Percentiles rank a stretch among this genome's conserved stretches.
These are phyloP conservation scores for Pterocarpus macrocarpus DNA, from an alignment of 306 rosid species.

Conservation along the genomic window DNA sequence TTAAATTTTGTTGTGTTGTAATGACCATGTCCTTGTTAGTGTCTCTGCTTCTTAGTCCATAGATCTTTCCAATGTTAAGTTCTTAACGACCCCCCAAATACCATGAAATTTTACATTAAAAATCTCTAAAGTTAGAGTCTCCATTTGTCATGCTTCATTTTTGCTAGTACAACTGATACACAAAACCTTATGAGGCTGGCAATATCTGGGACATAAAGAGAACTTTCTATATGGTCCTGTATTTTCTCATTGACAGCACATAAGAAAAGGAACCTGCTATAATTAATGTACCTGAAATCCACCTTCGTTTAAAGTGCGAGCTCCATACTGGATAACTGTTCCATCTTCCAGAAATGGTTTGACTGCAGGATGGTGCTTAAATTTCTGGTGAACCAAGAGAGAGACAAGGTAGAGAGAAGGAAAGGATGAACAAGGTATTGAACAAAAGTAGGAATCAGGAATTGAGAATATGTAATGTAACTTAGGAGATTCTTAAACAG, in stretches of 20 bases:
- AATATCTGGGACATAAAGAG: constrained; percentile 23
- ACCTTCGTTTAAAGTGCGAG: constrained; percentile 96
- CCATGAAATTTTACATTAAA: constrained; percentile 29
- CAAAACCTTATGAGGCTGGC: constrained; percentile 26
- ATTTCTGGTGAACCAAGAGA: constrained; percentile 64
- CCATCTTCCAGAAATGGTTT: constrained; percentile 84
- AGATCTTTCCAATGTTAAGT: constrained; percentile 31
- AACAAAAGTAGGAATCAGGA: constrained; percentile 37
- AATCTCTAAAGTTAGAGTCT: constrained; percentile 25
- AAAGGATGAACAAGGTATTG: constrained; percentile 30
- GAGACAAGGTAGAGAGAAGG: constrained; percentile 30
- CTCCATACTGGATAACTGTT: constrained; percentile 89
- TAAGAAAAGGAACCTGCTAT: constrained; percentile 25
- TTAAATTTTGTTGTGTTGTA: constrained; percentile 16
- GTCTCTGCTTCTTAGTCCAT: constrained; percentile 23
- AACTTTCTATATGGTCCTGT: constrained; percentile 17
- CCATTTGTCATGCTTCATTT: constrained; percentile 17
- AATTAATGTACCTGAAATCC: constrained; percentile 83
- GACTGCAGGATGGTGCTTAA: constrained; percentile 92
- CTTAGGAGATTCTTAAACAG: constrained; percentile 12
- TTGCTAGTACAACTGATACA: constrained; percentile 8
- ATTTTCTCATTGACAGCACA: constrained; percentile 25
- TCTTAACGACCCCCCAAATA: constrained; percentile 14
- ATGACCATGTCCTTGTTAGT: not conserved
- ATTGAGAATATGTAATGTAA: constrained; percentile 29